A percentile compares a stretch with the other conserved stretches of the same genome.
Conservation (phyloP, 768 basidiomycete species). For the Leccinum fibrillosum region DNA sequence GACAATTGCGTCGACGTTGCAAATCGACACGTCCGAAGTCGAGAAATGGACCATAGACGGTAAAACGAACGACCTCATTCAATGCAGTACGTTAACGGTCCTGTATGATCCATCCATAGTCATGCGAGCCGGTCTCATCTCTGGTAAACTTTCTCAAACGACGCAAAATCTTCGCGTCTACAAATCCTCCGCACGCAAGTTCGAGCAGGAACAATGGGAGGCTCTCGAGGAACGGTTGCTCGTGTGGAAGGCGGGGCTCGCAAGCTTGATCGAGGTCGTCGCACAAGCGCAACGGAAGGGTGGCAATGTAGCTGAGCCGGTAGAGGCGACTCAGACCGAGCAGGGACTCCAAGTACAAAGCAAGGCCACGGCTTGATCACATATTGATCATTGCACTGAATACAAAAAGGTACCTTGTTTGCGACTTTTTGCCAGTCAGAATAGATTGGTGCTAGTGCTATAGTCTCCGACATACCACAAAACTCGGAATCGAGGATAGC, state of each 20-base stretch:
- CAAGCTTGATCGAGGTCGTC: constrained; percentile 68
- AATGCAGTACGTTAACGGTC: not conserved
- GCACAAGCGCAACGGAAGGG: constrained; percentile 47
- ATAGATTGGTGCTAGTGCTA: no score
- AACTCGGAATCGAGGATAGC: no score
- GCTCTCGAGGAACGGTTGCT: constrained; percentile 67
- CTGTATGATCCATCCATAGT: constrained; percentile 38
- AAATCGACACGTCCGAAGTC: constrained; percentile 62
- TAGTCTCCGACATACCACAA: no score
- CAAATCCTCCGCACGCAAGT: constrained; percentile 70
- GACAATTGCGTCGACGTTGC: constrained; percentile 62
- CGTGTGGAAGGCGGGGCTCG: constrained; percentile 75
- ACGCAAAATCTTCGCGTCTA: constrained; percentile 69
- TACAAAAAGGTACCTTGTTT: not conserved
- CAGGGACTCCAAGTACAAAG: constrained; percentile 23
- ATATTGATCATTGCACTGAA: not conserved
- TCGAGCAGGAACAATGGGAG: constrained; percentile 79
- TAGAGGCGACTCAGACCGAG: constrained; percentile 22
- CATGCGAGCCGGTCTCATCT: constrained; percentile 74
- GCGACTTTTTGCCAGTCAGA: no score
- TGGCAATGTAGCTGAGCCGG: constrained; percentile 16
- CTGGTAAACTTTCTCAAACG: constrained; percentile 82
- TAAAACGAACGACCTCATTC: constrained; percentile 28
- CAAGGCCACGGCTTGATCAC: constrained; percentile 15
- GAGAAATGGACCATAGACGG: constrained; percentile 90